Conservation (phyloP, 331 rosid species). For the Malus hybrid region DNA sequence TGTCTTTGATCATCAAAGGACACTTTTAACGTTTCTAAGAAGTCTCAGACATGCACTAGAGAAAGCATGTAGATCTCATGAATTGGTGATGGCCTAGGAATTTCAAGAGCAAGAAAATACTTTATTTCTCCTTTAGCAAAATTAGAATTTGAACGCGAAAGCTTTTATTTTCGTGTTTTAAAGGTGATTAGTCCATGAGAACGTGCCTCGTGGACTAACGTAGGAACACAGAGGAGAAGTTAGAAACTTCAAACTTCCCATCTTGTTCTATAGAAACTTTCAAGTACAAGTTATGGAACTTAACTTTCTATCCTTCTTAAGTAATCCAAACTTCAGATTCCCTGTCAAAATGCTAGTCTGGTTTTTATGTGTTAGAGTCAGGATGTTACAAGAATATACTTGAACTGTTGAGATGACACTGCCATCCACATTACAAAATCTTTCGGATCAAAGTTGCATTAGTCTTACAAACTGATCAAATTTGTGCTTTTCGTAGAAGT, state of each 20-base stretch:
- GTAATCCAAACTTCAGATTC: background rate
- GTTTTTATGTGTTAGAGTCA: background rate
- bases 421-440: background rate
- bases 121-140: background rate
- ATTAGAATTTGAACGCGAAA: no score
- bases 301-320: background rate
- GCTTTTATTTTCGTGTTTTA: no score
- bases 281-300: background rate
- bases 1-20: background rate
- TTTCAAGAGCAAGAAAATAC: background rate
- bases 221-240: no score
- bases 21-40: background rate
- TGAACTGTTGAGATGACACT: background rate
- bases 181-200: background rate
- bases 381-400: background rate
- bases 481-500: background rate
- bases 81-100: background rate
- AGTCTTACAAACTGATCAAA: background rate
- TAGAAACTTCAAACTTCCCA: background rate
- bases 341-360: background rate
- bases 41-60: background rate
- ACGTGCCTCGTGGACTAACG: background rate
- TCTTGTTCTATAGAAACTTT: background rate
- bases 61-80: background rate
- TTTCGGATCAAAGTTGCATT: background rate